Percentiles rank a stretch among this genome's conserved stretches.
phyloP scores from a whole-genome alignment of 441 rosid genomes.

The Macaranga tanarius region DNA sequence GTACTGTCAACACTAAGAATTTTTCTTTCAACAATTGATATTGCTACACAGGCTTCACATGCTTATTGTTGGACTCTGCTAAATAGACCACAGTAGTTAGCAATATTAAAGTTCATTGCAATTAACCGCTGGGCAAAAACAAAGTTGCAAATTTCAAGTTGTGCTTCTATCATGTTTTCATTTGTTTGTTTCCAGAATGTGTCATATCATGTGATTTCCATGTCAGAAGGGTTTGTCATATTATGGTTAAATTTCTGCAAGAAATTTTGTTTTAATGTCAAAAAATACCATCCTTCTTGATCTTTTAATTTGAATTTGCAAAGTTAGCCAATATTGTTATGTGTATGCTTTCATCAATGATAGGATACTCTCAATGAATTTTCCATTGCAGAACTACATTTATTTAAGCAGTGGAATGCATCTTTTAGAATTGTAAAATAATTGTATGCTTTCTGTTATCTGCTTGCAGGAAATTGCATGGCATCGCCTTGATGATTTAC shows the following conservation, averaged over 20 bases:
- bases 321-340: neutral
- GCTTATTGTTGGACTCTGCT: neutral
- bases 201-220: neutral
- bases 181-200: neutral
- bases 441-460: slow-evolving; percentile 11
- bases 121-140: neutral
- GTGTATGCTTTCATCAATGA: neutral
- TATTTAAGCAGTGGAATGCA: neutral
- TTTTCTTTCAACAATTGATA: neutral
- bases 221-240: neutral
- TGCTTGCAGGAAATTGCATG: slow-evolving; percentile 86
- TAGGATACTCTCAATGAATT: neutral
- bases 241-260: neutral
- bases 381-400: neutral
- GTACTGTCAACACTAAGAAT: no score
- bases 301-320: neutral
- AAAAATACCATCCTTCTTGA: neutral
- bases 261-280: neutral
- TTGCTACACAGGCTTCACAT: neutral
- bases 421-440: slow-evolving; percentile 1
- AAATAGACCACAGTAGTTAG: neutral
- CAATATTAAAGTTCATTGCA: neutral
- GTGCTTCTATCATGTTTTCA: neutral
- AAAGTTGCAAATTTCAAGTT: neutral
- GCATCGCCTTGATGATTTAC: slow-evolving; percentile 90